Conservation (phyloP, 164 flowering plant genomes). For the Brasenia schreberi region DNA sequence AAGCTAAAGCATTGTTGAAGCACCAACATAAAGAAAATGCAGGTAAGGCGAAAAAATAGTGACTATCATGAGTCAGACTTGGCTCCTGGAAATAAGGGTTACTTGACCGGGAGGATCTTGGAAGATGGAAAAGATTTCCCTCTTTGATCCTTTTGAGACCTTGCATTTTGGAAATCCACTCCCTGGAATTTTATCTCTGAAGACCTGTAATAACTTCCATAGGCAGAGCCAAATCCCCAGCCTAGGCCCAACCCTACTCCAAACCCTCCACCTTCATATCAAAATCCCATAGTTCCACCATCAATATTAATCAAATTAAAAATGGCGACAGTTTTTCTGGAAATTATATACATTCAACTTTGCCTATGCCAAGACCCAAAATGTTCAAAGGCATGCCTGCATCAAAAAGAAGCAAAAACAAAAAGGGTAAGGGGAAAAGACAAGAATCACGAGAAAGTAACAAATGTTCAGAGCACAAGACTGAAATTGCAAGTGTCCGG, state of each 20-base stretch:
- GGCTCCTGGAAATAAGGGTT: too few species aligned
- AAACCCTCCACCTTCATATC: slow-evolving; percentile 77
- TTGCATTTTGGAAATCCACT: slow-evolving; percentile 19
- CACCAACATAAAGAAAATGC: too few species aligned
- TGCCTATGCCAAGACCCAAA: slow-evolving; percentile 83
- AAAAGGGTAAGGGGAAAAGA: background rate
- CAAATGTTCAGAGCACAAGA: background rate
- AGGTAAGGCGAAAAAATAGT: too few species aligned
- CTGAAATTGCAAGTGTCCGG: background rate
- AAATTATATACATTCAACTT: background rate
- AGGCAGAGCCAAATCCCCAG: slow-evolving; percentile 92
- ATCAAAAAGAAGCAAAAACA: slow-evolving; percentile 9
- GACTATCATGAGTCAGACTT: too few species aligned
- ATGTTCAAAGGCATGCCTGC: slow-evolving; percentile 67
- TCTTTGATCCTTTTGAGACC: background rate
- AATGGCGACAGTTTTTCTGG: background rate
- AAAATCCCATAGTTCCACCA: slow-evolving; percentile 1
- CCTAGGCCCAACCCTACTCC: slow-evolving; percentile 92
- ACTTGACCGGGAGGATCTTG: too few species aligned
- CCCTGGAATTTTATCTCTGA: slow-evolving; percentile 55
- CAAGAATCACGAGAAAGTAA: too few species aligned
- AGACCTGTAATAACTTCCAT: slow-evolving; percentile 65
- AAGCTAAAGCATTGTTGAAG: too few species aligned
- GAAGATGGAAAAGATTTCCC: background rate
- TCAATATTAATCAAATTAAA: background rate